Evolutionary conservation across 345 rosid species (phyloP), one percentile per base, ranked within the genome.

Genomic region (Hibiscus syriacus): DNA sequence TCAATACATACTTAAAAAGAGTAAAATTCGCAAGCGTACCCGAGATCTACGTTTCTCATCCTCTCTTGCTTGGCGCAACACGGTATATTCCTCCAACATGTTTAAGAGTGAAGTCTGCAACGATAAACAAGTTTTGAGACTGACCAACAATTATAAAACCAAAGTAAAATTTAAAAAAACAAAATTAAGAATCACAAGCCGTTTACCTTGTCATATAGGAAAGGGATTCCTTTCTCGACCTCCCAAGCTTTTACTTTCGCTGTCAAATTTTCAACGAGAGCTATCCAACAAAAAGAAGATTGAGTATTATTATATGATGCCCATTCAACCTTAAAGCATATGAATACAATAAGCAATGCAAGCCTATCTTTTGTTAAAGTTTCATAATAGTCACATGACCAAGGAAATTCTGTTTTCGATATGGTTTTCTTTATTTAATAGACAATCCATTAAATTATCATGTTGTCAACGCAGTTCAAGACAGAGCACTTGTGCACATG

Each of bases 161-260:
- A 58, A 66, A 1, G 45, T 5, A 11, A 61, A 73, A 70, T 52
- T 53, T 16, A 45, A n/a, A n/a, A n/a, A n/a, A 52, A 55, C 12
- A n/a, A 56, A 39, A 26, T 41, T n/a, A 25, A 27, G 45, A 72
- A 45, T 11, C 26, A 38, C 22, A 36, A 63, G 32, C 13, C 38
- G 39, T 13, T 58, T 30, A 93, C 98, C 90, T 87, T 85, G 70
- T 85, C 89, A 62, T 85, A 93, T 41, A 85, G 74, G 82, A 90
- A 93, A 14, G 82, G 78, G 62, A 87, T 76, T 59, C 87, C 87
- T 66, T 78, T 77, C 79, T 87, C 90, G 59, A 55, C 41, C 81
- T 93, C 97, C 98, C 97, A 93, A 20, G 87, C 85, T 74, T 88
- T 82, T 52, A 85, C 84, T 82, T 78, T 90, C 4, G 75, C 69